These are phyloP conservation scores for Scedosporium apiospermum DNA, from an alignment of 2,329 filamentous ascomycete species.

Conservation along the genomic window DNA sequence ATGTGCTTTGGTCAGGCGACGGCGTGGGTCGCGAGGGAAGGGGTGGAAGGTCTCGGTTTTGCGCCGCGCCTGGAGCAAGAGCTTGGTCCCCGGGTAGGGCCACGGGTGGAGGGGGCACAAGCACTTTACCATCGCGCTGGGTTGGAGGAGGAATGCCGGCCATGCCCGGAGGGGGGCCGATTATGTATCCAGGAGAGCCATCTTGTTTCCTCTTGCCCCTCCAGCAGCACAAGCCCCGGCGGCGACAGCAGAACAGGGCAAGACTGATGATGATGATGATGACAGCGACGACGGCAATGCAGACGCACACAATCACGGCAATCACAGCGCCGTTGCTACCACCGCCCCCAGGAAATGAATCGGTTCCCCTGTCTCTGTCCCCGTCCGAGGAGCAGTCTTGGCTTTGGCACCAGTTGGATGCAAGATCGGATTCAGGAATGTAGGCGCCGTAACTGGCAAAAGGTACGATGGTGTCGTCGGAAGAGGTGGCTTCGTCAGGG, in stretches of 20 bases:
- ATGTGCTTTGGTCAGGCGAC: not conserved
- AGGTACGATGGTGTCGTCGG: not conserved
- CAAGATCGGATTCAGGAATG: constrained; percentile 1
- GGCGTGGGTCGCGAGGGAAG: not conserved
- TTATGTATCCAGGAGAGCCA: not conserved
- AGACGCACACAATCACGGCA: not conserved
- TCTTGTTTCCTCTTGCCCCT: not conserved
- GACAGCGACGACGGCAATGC: not conserved
- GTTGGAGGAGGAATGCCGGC: not conserved
- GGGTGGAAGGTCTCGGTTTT: not conserved
- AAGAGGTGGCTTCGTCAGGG: constrained; percentile 34
- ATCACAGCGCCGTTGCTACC: not conserved
- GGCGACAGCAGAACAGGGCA: not conserved
- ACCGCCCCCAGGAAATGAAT: not conserved
- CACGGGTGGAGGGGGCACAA: not conserved
- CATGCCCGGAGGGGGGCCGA: not conserved
- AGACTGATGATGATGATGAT: not conserved
- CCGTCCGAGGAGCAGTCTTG: not conserved
- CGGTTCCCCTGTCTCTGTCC: too few relatives aligned
- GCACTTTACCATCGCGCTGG: not conserved
- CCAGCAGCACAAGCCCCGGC: constrained; percentile 3
- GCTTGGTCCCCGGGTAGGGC: too few relatives aligned
- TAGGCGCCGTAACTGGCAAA: not conserved
- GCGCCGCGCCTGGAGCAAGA: too few relatives aligned
- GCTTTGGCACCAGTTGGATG: not conserved